Percentiles rank a stretch among this genome's conserved stretches.
phyloP scores from a whole-genome alignment of 2,329 filamentous ascomycete species.

The Fusarium xylarioides region DNA sequence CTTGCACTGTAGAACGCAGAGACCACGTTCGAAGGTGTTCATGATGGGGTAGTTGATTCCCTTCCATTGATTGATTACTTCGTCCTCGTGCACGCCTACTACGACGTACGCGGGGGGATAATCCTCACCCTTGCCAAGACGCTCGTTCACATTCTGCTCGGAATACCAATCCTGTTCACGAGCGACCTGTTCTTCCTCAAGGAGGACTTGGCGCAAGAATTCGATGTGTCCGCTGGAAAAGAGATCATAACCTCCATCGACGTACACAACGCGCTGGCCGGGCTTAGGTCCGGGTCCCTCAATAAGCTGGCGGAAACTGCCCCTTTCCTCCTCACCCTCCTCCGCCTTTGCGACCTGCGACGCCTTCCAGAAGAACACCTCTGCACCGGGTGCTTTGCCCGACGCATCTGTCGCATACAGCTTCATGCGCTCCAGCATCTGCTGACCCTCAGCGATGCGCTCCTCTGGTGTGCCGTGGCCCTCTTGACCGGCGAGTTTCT shows the following conservation, averaged over 20 bases:
- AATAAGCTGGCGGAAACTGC: constrained; percentile 74
- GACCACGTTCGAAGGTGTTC: constrained; percentile 96
- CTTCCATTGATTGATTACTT: constrained; percentile 96
- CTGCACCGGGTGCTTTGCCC: constrained; percentile 78
- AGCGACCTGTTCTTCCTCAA: constrained; percentile 76
- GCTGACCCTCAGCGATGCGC: constrained; percentile 68
- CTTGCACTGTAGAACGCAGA: constrained; percentile 95
- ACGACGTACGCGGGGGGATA: constrained; percentile 89
- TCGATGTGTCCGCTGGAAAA: constrained; percentile 98
- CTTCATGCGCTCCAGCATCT: constrained; percentile 80
- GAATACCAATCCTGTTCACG: constrained; percentile 77
- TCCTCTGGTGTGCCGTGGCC: constrained; percentile 76
- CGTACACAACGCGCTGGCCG: constrained; percentile 89
- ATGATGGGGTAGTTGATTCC: constrained; percentile 99
- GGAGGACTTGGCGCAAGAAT: constrained; percentile 82
- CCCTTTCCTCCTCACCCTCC: constrained; percentile 65
- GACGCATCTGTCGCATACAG: constrained; percentile 90
- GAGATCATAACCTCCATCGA: constrained; percentile 95
- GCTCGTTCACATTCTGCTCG: constrained; percentile 68
- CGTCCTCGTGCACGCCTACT: constrained; percentile 92
- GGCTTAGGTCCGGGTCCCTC: constrained; percentile 74
- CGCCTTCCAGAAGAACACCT: constrained; percentile 85
- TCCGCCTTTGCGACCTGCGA: constrained; percentile 58
- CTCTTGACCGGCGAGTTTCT: constrained; percentile 74
- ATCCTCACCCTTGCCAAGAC: constrained; percentile 73